Evolutionary conservation across 805 yeast species (phyloP).

Genomic region (Hanseniaspora singularis): DNA sequence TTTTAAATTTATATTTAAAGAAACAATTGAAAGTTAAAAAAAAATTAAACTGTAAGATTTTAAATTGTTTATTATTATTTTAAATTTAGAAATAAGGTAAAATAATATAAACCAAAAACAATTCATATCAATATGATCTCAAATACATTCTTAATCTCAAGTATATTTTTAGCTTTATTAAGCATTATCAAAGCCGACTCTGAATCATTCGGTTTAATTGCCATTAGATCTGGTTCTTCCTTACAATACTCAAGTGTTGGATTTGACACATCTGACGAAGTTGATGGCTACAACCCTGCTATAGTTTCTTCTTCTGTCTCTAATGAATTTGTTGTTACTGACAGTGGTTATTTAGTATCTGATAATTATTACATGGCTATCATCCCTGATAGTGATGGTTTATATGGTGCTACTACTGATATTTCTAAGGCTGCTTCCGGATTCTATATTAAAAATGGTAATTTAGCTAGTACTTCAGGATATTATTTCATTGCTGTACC

Average conservation of each 20-base stretch:
- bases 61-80: neutral
- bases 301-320: neutral
- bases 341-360: constrained; percentile 26
- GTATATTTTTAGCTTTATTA: constrained; percentile 25
- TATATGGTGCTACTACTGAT: constrained; percentile 18
- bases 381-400: constrained; percentile 17
- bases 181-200: constrained; percentile 29
- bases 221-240: constrained; percentile 30
- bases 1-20: too few relatives aligned
- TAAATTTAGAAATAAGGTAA: neutral
- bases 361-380: constrained; percentile 21
- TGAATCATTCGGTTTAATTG: constrained; percentile 28
- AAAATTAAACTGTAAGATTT: too few relatives aligned
- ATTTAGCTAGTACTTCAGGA: constrained; percentile 29
- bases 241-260: constrained; percentile 28
- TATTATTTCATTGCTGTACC: constrained; percentile 33
- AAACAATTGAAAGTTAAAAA: too few relatives aligned
- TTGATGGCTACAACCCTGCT: constrained; percentile 12
- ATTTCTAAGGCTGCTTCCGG: constrained; percentile 27
- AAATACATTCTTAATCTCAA: constrained; percentile 18
- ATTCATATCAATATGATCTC: constrained; percentile 6
- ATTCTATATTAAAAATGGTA: constrained; percentile 32
- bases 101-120: neutral
- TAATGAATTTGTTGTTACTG: constrained; percentile 28
- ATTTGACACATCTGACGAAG: constrained; percentile 14